Evolutionary conservation across 2,329 filamentous ascomycete species (phyloP).

Genomic region (Volutella citrinella): DNA sequence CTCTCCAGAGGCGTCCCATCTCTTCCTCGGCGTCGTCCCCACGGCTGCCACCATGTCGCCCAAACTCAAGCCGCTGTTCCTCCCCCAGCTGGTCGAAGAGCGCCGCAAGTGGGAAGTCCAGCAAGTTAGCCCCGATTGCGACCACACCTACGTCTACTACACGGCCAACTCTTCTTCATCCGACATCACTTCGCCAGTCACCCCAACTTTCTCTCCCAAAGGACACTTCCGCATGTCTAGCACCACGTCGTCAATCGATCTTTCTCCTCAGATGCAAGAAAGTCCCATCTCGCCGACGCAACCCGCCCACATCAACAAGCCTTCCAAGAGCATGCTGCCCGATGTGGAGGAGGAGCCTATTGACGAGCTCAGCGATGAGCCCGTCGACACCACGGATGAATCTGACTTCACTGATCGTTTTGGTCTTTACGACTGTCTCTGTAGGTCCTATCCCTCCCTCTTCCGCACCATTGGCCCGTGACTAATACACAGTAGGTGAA

Average conservation of each 20-base stretch:
- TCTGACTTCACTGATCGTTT: conserved; percentile 36
- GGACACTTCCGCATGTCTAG: conserved; percentile 66
- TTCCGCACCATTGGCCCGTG: conserved; percentile 4
- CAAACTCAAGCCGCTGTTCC: conserved; percentile 50
- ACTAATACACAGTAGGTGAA: too few relatives aligned
- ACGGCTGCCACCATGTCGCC: conserved; percentile 40
- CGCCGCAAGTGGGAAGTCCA: conserved; percentile 39
- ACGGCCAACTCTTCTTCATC: conserved; percentile 58
- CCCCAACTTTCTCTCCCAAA: conserved; percentile 65
- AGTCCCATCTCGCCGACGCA: conserved; percentile 52
- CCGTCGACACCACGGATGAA: conserved; percentile 45
- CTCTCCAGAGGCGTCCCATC: conserved; percentile 13
- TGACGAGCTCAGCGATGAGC: conserved; percentile 64
- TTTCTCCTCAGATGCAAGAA: conserved; percentile 47
- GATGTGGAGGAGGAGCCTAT: conserved; percentile 82
- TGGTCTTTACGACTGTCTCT: conserved; percentile 65
- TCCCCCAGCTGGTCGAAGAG: conserved; percentile 53
- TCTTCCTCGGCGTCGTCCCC: conserved; percentile 20
- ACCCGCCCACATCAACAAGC: conserved; percentile 43
- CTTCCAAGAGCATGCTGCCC: conserved; percentile 68
- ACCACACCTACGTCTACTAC: conserved; percentile 40
- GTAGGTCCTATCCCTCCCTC: conserved; percentile 50
- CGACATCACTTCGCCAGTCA: conserved; percentile 66
- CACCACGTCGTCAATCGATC: conserved; percentile 74
- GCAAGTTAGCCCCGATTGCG: conserved; percentile 31